Conservation (phyloP, 2,329 filamentous ascomycete species). For the Anisogramma anomala region DNA sequence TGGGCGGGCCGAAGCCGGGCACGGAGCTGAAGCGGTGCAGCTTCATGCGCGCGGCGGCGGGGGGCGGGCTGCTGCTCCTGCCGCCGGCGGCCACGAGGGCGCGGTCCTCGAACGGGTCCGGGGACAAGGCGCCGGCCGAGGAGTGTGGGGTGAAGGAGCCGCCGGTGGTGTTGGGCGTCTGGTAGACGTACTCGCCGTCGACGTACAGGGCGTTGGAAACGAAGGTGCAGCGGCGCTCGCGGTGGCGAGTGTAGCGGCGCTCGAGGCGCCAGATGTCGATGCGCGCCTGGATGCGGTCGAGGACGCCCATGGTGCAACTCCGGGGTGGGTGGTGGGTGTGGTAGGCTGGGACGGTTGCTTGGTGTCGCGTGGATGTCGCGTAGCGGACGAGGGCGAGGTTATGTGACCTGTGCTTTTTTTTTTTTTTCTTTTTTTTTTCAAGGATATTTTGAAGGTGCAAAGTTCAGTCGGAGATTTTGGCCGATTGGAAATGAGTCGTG, state of each 20-base stretch:
- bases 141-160: slow-evolving; percentile 42
- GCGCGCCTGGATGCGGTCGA: slow-evolving; percentile 53
- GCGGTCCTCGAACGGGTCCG: slow-evolving; percentile 20
- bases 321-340: neutral
- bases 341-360: neutral
- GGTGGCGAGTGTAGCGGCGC: slow-evolving; percentile 85
- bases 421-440: neutral
- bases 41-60: slow-evolving; percentile 30
- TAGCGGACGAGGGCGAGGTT: neutral
- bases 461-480: too few relatives aligned
- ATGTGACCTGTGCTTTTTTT: neutral
- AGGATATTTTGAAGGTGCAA: slow-evolving; percentile 4
- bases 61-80: slow-evolving; percentile 12
- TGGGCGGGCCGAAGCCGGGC: slow-evolving; percentile 38
- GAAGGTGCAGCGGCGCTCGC: slow-evolving; percentile 76
- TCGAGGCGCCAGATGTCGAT: slow-evolving; percentile 90
- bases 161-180: slow-evolving; percentile 47
- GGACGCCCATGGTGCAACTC: slow-evolving; percentile 32
- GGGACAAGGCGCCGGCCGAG: slow-evolving; percentile 16
- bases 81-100: slow-evolving; percentile 19
- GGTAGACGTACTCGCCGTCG: slow-evolving; percentile 89
- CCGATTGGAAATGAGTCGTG: too few relatives aligned
- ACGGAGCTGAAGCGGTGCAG: slow-evolving; percentile 45
- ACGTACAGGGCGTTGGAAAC: slow-evolving; percentile 84
- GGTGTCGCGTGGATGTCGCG: too few relatives aligned